Evolutionary conservation across 1,284 basidiomycete species (phyloP).

Genomic region (Sanghuangporus baumii): DNA sequence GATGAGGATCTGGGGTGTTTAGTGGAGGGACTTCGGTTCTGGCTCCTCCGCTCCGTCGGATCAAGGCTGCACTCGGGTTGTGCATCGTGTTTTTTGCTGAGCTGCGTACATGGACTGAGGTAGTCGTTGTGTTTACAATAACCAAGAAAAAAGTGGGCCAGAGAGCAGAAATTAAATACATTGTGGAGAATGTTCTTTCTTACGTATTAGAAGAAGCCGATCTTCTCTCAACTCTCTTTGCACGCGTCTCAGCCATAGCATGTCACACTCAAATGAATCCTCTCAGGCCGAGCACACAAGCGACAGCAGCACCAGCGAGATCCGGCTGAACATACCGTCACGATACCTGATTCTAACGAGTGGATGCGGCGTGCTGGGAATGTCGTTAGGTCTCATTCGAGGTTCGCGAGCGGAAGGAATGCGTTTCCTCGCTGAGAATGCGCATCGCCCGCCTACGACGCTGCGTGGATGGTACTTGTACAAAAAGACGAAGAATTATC

Average conservation of each 20-base stretch:
- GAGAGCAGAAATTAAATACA: too few relatives aligned
- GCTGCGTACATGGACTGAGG: too few relatives aligned
- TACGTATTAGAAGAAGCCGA: neutral
- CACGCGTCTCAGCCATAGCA: neutral
- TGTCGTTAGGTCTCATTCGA: constrained; percentile 62
- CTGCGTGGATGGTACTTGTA: constrained; percentile 88
- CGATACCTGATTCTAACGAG: constrained; percentile 45
- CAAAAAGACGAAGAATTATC: constrained; percentile 90
- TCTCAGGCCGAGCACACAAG: neutral
- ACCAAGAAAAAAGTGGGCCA: too few relatives aligned
- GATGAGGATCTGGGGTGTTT: neutral
- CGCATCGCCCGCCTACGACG: constrained; percentile 74
- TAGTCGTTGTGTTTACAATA: too few relatives aligned
- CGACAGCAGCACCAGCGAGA: constrained; percentile 3
- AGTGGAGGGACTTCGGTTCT: too few relatives aligned
- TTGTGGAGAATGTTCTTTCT: too few relatives aligned
- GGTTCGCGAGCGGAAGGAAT: constrained; percentile 50
- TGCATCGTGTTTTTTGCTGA: too few relatives aligned
- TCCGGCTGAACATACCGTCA: constrained; percentile 33
- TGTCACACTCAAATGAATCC: neutral
- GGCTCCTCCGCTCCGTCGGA: too few relatives aligned
- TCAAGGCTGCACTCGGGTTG: too few relatives aligned
- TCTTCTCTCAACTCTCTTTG: neutral
- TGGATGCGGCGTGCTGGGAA: constrained; percentile 54
- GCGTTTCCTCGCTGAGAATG: constrained; percentile 50